Percentiles rank a stretch among this genome's conserved stretches.
These are phyloP conservation scores for Lavandula angustifolia DNA, from an alignment of 257 asterid genomes.

Conservation along the genomic window DNA sequence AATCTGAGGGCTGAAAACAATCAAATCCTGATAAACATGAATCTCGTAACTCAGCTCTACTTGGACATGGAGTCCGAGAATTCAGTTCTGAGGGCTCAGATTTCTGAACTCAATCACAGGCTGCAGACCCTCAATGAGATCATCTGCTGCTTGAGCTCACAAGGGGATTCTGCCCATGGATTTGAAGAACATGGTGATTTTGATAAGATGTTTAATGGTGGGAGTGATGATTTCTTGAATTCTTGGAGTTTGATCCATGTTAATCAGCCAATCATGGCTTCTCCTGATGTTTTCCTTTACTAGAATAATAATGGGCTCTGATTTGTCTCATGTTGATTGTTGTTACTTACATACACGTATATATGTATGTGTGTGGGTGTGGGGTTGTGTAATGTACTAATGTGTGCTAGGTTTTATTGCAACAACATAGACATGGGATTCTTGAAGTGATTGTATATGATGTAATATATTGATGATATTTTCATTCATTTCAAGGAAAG, in stretches of 20 bases:
- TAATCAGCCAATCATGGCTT: conserved; percentile 55
- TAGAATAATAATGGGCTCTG: conserved; percentile 14
- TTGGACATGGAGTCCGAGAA: conserved; percentile 41
- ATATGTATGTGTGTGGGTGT: background rate
- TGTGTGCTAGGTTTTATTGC: conserved; percentile 7
- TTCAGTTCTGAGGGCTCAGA: conserved; percentile 41
- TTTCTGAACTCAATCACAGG: conserved; percentile 45
- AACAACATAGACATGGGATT: background rate
- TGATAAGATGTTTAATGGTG: conserved; percentile 29
- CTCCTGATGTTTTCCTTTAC: conserved; percentile 46
- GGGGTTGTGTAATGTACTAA: background rate
- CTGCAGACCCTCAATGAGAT: conserved; percentile 54
- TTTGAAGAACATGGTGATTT: conserved; percentile 14
- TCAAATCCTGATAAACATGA: conserved; percentile 34
- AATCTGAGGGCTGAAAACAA: conserved; percentile 45
- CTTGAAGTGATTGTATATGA: conserved; percentile 3
- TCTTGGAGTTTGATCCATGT: conserved; percentile 51
- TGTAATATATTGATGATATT: background rate
- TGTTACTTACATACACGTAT: background rate
- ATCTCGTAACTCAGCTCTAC: conserved; percentile 27
- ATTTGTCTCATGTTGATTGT: background rate
- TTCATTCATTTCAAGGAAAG: background rate
- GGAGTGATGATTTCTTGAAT: conserved; percentile 46
- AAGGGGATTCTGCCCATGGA: background rate
- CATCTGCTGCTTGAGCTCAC: conserved; percentile 33